Evolutionary conservation across 2,329 filamentous ascomycete genomes (phyloP).

Genomic region (Arthrobotrys entomopaga): DNA sequence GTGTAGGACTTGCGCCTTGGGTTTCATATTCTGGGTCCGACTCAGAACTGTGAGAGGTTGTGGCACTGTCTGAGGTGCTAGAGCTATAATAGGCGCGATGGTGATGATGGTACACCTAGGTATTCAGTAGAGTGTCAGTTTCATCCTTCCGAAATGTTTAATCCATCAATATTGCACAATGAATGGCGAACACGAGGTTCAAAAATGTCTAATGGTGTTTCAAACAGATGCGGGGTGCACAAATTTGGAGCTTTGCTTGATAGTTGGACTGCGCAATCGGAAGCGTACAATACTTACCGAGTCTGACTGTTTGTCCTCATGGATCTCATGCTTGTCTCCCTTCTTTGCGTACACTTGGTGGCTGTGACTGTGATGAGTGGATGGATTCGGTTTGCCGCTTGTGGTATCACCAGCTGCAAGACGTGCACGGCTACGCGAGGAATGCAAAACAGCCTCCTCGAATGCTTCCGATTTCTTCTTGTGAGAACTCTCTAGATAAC

Average conservation of each 20-base stretch:
- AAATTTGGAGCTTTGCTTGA: too few species aligned
- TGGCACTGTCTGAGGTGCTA: not conserved
- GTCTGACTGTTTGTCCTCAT: not conserved
- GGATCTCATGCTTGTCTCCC: too few species aligned
- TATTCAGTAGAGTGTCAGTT: too few species aligned
- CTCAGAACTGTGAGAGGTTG: not conserved
- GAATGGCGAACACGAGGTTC: too few species aligned
- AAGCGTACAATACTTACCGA: not conserved
- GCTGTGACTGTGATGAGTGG: not conserved
- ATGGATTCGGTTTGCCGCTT: not conserved
- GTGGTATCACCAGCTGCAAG: not conserved
- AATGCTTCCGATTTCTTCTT: slow-evolving; percentile 2
- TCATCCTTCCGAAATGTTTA: too few species aligned
- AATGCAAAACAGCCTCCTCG: not conserved
- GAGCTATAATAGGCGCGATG: not conserved
- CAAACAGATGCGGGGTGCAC: too few species aligned
- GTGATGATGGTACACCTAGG: not conserved
- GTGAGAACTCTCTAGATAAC: slow-evolving; percentile 4
- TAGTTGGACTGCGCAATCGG: not conserved
- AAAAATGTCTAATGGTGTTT: too few species aligned
- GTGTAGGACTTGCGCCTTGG: not conserved
- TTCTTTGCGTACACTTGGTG: not conserved
- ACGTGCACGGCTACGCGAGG: not conserved
- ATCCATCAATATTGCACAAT: too few species aligned
- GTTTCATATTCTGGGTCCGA: slow-evolving; percentile 3